Conservation (phyloP, 805 yeast genomes). For the Candida montana region DNA sequence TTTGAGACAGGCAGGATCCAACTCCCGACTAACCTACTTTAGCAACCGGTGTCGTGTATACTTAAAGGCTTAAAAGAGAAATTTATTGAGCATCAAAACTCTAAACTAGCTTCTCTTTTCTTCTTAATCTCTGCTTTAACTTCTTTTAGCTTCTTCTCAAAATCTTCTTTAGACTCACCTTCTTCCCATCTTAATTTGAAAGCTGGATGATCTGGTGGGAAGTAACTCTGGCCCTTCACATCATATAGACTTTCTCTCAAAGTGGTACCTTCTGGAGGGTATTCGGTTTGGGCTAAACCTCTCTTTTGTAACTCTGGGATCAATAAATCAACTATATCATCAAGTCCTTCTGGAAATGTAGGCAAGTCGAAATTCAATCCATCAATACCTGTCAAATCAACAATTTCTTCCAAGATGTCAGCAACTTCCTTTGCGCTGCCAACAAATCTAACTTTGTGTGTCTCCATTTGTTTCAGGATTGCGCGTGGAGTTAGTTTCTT, state of each 20-base stretch:
- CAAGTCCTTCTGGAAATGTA: constrained; percentile 32
- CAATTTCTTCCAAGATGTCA: constrained; percentile 12
- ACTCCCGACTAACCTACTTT: no score
- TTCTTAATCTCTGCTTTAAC: no score
- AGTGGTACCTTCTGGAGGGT: constrained; percentile 28
- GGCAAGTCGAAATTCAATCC: constrained; percentile 35
- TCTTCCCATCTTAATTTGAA: constrained; percentile 17
- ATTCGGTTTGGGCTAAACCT: constrained; percentile 34
- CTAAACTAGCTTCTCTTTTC: no score
- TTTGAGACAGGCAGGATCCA: no score
- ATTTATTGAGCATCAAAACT: no score
- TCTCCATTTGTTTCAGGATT: background rate
- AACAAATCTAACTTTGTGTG: background rate
- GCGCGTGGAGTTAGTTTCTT: background rate
- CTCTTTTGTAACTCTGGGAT: no score
- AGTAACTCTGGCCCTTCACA: constrained; percentile 11
- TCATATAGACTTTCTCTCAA: constrained; percentile 34
- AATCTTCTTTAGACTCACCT: no score
- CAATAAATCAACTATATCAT: constrained; percentile 33
- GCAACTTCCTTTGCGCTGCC: constrained; percentile 31
- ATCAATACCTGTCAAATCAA: constrained; percentile 5
- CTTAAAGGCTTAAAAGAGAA: no score
- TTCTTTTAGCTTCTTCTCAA: no score
- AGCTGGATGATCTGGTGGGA: constrained; percentile 19
- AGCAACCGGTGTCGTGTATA: no score